These are phyloP conservation scores for Fagopyrum homotropicum DNA, from an alignment of 148 eudicot genomes.

Conservation along the genomic window DNA sequence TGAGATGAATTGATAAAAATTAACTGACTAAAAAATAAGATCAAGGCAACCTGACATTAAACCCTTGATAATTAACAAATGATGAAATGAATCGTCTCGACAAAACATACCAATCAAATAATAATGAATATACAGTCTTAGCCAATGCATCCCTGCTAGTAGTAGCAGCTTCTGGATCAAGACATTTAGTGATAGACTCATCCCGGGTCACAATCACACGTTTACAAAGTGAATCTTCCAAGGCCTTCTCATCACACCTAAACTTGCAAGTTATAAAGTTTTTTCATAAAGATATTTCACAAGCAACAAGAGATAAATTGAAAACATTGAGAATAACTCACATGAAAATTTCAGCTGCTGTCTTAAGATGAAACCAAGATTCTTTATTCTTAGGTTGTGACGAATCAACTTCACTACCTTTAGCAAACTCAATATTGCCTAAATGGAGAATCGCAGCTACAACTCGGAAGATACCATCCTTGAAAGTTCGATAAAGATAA, in stretches of 20 bases:
- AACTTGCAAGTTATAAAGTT: constrained; percentile 14
- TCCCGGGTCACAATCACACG: constrained; percentile 92
- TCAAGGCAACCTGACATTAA: neutral
- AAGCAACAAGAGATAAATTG: neutral
- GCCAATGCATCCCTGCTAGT: constrained; percentile 92
- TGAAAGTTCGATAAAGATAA: constrained; percentile 11
- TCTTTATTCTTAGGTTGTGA: constrained; percentile 81
- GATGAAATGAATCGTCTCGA: neutral
- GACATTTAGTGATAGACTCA: constrained; percentile 76
- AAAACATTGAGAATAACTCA: constrained; percentile 23
- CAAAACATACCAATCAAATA: constrained; percentile 80
- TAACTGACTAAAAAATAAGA: constrained; percentile 12
- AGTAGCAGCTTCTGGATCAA: constrained; percentile 70
- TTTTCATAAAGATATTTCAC: neutral
- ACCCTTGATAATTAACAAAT: neutral
- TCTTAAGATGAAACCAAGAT: constrained; percentile 68
- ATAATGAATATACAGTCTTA: constrained; percentile 69
- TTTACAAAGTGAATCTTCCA: constrained; percentile 91
- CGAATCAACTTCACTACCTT: constrained; percentile 71
- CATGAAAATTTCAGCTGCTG: constrained; percentile 78
- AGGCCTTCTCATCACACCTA: constrained; percentile 91
- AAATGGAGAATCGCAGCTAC: constrained; percentile 92
- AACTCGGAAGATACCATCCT: constrained; percentile 96
- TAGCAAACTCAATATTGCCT: constrained; percentile 82
- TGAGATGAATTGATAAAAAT: neutral